These are phyloP conservation scores for Apiotrichum porosum DNA, from an alignment of 1,284 basidiomycete species.

Conservation along the genomic window DNA sequence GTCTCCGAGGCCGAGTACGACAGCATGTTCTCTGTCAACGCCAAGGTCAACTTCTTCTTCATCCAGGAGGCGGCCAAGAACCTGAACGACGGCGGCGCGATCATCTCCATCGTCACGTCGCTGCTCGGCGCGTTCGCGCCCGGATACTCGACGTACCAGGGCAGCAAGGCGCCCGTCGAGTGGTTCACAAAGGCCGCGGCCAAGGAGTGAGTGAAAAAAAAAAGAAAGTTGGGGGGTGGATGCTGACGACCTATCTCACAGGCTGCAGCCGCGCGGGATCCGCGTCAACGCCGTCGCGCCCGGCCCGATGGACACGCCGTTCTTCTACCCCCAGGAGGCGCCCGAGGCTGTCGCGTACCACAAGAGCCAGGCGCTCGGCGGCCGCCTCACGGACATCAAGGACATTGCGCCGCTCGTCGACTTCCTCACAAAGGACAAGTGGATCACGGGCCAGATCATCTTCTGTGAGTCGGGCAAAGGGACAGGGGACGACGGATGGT, in stretches of 20 bases:
- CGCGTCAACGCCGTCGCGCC: conserved; percentile 19
- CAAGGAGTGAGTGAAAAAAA: conserved; percentile 15
- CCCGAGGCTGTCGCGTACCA: conserved; percentile 18
- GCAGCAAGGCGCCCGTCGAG: conserved; percentile 26
- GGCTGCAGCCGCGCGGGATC: conserved; percentile 14
- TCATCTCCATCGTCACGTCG: conserved; percentile 22
- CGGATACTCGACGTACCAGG: conserved; percentile 26
- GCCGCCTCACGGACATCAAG: conserved; percentile 18
- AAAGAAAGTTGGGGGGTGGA: no score
- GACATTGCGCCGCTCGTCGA: conserved; percentile 18
- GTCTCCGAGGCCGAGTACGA: conserved; percentile 25
- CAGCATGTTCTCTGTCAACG: conserved; percentile 22
- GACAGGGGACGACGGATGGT: neutral
- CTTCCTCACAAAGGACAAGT: conserved; percentile 16
- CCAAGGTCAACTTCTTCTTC: conserved; percentile 29
- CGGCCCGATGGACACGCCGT: conserved; percentile 22
- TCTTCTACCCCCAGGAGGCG: conserved; percentile 18
- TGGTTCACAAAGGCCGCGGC: conserved; percentile 25
- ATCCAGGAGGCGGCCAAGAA: conserved; percentile 20
- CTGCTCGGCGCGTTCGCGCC: conserved; percentile 23
- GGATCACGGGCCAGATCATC: conserved; percentile 18
- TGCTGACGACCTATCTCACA: no score
- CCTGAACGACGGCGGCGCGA: conserved; percentile 20
- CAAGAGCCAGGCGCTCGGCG: conserved; percentile 11
- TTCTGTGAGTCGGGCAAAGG: conserved; percentile 12